phyloP scores from a whole-genome alignment of 108 stramenopile species.

The Cyclotella atomus region DNA sequence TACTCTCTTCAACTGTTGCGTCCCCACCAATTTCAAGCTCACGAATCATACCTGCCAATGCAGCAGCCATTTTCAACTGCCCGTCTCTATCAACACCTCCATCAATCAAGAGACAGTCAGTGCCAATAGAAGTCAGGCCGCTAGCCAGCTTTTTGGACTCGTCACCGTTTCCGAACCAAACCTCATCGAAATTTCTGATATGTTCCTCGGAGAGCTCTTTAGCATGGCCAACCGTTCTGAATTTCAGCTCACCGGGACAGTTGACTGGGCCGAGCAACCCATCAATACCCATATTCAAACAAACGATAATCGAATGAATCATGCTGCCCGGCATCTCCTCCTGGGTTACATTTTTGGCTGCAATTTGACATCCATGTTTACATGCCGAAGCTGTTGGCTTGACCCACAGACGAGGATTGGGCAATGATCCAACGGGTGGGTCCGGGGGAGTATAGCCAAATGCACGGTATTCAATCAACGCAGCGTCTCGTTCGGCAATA shows the following conservation, averaged over 20 bases:
- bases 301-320: not conserved
- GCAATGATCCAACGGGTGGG: not conserved
- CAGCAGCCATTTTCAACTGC: not conserved
- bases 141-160: not conserved
- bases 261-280: not conserved
- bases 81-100: not conserved
- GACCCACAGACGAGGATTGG: not conserved
- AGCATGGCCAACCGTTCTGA: no score
- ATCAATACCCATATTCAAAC: not conserved
- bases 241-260: no score
- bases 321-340: not conserved
- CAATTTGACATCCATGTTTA: not conserved
- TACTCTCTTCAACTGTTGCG: not conserved
- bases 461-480: not conserved
- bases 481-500: not conserved
- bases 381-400: not conserved
- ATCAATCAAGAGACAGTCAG: not conserved
- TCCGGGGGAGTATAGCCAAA: not conserved
- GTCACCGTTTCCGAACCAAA: not conserved
- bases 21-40: not conserved
- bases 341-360: no score
- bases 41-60: not conserved
- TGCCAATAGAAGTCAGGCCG: not conserved
- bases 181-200: not conserved
- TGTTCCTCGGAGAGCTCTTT: not conserved